Percentiles rank a stretch among this genome's conserved stretches.
These are phyloP conservation scores for Cadophora gregata DNA, from an alignment of 2,329 filamentous ascomycete genomes.

Conservation along the genomic window DNA sequence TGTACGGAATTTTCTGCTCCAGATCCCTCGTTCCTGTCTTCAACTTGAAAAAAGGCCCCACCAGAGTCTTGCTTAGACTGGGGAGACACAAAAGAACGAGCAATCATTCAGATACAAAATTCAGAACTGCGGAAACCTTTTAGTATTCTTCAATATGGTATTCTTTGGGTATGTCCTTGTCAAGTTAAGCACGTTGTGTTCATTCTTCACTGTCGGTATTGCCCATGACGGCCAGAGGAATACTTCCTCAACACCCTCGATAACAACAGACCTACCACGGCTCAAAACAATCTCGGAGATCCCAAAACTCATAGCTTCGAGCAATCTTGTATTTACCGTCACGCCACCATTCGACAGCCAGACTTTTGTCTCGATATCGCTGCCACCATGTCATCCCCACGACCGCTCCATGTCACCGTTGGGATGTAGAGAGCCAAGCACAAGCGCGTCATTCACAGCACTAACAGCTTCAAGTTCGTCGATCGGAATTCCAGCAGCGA, in stretches of 20 bases:
- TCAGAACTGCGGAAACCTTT: not conserved
- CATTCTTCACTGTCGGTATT: not conserved
- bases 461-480: not conserved
- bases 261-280: too few species aligned
- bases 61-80: not conserved
- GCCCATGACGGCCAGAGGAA: not conserved
- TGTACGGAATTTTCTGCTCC: not conserved
- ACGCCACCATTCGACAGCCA: not conserved
- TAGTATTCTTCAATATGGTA: not conserved
- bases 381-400: not conserved
- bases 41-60: not conserved
- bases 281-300: not conserved
- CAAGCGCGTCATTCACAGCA: not conserved
- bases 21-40: not conserved
- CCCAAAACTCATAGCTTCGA: not conserved
- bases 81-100: not conserved
- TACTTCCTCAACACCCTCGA: not conserved
- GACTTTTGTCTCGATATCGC: slow-evolving; percentile 3
- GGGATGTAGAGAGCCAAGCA: not conserved
- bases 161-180: not conserved
- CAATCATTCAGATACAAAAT: not conserved
- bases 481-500: not conserved
- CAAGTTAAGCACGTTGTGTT: not conserved
- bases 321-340: not conserved
- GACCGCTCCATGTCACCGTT: not conserved